These are phyloP conservation scores for Maudiozyma serrabonitensis DNA, from an alignment of 805 yeast genomes.

Conservation along the genomic window DNA sequence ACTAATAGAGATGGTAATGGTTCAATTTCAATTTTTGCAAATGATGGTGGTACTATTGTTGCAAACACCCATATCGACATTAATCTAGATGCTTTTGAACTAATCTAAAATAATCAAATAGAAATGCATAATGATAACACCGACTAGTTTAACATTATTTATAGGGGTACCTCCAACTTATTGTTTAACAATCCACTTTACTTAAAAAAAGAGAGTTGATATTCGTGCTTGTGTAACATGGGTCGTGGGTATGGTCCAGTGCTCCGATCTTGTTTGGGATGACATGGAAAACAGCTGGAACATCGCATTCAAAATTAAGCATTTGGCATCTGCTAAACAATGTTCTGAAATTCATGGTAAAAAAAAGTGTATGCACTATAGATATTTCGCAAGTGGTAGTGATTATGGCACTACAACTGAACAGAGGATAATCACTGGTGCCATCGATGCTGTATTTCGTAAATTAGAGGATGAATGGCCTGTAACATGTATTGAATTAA, in stretches of 20 bases:
- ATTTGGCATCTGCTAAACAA: neutral
- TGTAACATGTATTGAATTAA: conserved; percentile 3
- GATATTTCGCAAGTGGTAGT: conserved; percentile 1
- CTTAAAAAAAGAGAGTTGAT: neutral
- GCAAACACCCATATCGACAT: neutral
- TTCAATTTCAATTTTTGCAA: neutral
- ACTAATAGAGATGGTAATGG: neutral
- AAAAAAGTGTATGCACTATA: neutral
- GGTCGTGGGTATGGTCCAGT: conserved; percentile 1
- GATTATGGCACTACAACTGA: conserved; percentile 1
- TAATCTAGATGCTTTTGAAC: neutral
- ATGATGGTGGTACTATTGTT: neutral
- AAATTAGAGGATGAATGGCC: conserved; percentile 1
- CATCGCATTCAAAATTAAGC: neutral
- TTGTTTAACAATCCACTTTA: neutral
- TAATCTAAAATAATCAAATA: neutral
- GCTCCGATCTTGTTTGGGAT: neutral
- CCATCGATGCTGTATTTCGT: conserved; percentile 2
- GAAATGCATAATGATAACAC: neutral
- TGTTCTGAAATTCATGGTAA: conserved; percentile 1
- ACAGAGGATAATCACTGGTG: conserved; percentile 3
- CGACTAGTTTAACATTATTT: neutral
- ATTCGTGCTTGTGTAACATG: neutral
- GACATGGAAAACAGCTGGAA: neutral
- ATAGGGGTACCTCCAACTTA: neutral